phyloP scores from a whole-genome alignment of 2,329 filamentous ascomycete species.

The Aaosphaeria pasadenensis region DNA sequence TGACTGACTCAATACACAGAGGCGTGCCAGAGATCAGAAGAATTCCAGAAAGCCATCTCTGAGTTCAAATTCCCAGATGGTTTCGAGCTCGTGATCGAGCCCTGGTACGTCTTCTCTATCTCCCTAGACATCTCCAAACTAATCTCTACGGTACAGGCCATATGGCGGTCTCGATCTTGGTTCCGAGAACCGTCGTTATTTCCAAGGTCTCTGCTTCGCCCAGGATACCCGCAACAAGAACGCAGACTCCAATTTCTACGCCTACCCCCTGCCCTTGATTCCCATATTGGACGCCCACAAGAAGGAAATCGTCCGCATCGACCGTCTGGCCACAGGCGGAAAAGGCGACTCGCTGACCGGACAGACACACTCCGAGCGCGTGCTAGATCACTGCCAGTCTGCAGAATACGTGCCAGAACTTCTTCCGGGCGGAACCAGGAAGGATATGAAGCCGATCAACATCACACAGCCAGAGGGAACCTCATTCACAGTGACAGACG shows the following conservation, averaged over 20 bases:
- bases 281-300: slow-evolving; percentile 37
- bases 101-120: slow-evolving; percentile 35
- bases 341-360: slow-evolving; percentile 35
- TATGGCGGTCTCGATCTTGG: slow-evolving; percentile 53
- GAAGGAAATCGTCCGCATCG: slow-evolving; percentile 33
- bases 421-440: slow-evolving; percentile 34
- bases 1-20: slow-evolving; percentile 25
- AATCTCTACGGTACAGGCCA: slow-evolving; percentile 27
- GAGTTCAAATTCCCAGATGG: slow-evolving; percentile 54
- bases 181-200: slow-evolving; percentile 49
- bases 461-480: slow-evolving; percentile 69
- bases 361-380: slow-evolving; percentile 36
- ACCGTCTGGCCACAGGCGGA: slow-evolving; percentile 36
- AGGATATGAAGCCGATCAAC: slow-evolving; percentile 63
- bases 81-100: slow-evolving; percentile 55
- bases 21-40: slow-evolving; percentile 50
- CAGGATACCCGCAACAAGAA: slow-evolving; percentile 46
- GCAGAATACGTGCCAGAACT: slow-evolving; percentile 51
- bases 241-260: slow-evolving; percentile 39
- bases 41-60: slow-evolving; percentile 51
- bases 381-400: slow-evolving; percentile 49
- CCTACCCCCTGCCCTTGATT: slow-evolving; percentile 37
- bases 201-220: slow-evolving; percentile 55
- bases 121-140: neutral
- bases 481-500: slow-evolving; percentile 57